Evolutionary conservation across 2,329 filamentous ascomycete species (phyloP).

Genomic region (Alternaria novae-zelandiae): DNA sequence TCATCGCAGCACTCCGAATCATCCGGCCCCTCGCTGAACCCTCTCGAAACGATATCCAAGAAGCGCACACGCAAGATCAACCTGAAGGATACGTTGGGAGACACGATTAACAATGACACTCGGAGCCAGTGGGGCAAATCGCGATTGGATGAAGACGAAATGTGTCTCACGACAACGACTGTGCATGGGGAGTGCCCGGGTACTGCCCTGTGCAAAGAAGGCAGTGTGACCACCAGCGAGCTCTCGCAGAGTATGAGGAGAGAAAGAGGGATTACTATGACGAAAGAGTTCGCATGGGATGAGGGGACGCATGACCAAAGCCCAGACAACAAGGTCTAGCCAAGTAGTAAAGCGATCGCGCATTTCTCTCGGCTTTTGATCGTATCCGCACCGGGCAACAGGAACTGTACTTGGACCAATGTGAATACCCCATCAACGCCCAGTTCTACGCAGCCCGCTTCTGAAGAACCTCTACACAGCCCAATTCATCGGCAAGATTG

Average conservation of each 20-base stretch:
- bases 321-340: background rate
- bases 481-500: background rate
- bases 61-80: constrained; percentile 28
- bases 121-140: constrained; percentile 16
- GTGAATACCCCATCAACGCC: background rate
- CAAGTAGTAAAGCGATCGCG: background rate
- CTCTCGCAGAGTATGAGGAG: constrained; percentile 1
- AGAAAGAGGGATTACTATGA: constrained; percentile 20
- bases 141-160: constrained; percentile 31
- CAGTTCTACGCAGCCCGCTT: too few species aligned
- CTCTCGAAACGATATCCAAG: constrained; percentile 31
- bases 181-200: constrained; percentile 7
- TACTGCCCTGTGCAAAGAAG: background rate
- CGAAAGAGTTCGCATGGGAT: constrained; percentile 30
- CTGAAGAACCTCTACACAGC: too few species aligned
- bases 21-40: constrained; percentile 10
- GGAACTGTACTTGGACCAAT: background rate
- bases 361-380: background rate
- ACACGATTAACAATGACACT: constrained; percentile 4
- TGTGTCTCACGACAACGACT: constrained; percentile 26
- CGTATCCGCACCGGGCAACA: background rate
- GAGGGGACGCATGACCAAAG: constrained; percentile 6
- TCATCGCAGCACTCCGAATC: constrained; percentile 11
- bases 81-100: constrained; percentile 20
- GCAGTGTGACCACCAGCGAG: background rate